Conservation (phyloP, 192 early-diverging fungal species). For the Thoreauomyces humboldtii region DNA sequence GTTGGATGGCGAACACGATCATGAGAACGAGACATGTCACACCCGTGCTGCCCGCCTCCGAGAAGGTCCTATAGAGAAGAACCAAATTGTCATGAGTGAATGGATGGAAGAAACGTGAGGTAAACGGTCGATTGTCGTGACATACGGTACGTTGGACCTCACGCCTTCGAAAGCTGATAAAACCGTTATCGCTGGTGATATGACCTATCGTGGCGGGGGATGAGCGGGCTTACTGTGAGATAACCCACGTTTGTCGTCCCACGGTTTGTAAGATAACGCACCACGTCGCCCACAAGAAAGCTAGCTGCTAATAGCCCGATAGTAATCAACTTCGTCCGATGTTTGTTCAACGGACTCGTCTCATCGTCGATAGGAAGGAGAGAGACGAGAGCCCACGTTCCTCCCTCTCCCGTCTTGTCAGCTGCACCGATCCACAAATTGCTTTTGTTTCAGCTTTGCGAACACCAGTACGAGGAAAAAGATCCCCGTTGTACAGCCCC, state of each 20-base stretch:
- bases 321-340: not conserved
- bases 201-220: conserved; percentile 14
- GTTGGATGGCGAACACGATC: conserved; percentile 39
- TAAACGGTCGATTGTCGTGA: no score
- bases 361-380: conserved; percentile 34
- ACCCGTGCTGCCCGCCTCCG: no score
- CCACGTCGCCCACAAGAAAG: conserved; percentile 43
- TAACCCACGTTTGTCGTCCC: not conserved
- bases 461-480: not conserved
- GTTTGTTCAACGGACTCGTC: not conserved
- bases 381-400: conserved; percentile 54
- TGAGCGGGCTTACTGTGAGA: conserved; percentile 17
- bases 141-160: conserved; percentile 21
- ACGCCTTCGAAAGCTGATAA: conserved; percentile 43
- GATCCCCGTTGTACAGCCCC: conserved; percentile 1
- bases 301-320: conserved; percentile 36
- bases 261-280: conserved; percentile 18
- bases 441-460: not conserved
- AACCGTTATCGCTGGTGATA: conserved; percentile 40
- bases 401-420: conserved; percentile 60
- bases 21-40: conserved; percentile 37
- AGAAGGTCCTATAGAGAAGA: conserved; percentile 14
- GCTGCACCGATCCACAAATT: conserved; percentile 28
- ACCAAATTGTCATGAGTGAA: no score
- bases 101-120: no score